Evolutionary conservation across 1,139 yeast species (phyloP), one percentile per base, ranked within the genome.

Genomic region (Pichia sp.): DNA sequence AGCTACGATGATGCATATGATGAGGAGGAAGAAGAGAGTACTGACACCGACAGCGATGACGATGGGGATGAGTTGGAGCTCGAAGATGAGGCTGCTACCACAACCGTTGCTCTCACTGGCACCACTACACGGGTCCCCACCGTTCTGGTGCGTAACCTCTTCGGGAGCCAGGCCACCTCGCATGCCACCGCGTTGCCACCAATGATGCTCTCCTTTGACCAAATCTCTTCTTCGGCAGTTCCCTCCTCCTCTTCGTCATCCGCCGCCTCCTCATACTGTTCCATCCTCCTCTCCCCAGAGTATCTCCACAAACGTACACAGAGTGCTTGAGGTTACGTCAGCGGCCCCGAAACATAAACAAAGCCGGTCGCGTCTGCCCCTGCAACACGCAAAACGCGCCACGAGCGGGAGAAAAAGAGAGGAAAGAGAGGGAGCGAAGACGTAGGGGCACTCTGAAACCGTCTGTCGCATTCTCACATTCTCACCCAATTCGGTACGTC

Each of bases 271-370:
- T 34, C 46, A 21, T 26, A 26, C 26, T 47, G 46, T 45, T 58
- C 61, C 2, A 55, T 59, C 30, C 40, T 55, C 13, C 44, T 31
- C 21, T 53, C 55, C 2, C 58, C 55, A 19, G 39, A 23, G 7
- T 40, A 36, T 25, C 49, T 51, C 43, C 34, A 28, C 37, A 47
- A 46, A 34, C 16, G 48, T 4, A 9, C 34, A 5, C 39, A 37
- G 19, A 48, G 48, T 23, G 47, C 36, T 8, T 36, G 43, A 28
- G 16, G 41, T 31, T 39, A 28, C 40, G 23, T 43, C 21, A 18
- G 30, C 36, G 16, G 36, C 6, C 13, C 16, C 36, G 36, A 31
- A 31, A 31, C 36, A 31, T 31, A 31, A 31, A 31, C 36, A 31
- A 31, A 31, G 36, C 16, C 36, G 5, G 16, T 31, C 36, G 36